Percentiles rank a stretch among this genome's conserved stretches.
Conservation (phyloP, 2,329 filamentous ascomycete species). For the Botrytis deweyae region DNA sequence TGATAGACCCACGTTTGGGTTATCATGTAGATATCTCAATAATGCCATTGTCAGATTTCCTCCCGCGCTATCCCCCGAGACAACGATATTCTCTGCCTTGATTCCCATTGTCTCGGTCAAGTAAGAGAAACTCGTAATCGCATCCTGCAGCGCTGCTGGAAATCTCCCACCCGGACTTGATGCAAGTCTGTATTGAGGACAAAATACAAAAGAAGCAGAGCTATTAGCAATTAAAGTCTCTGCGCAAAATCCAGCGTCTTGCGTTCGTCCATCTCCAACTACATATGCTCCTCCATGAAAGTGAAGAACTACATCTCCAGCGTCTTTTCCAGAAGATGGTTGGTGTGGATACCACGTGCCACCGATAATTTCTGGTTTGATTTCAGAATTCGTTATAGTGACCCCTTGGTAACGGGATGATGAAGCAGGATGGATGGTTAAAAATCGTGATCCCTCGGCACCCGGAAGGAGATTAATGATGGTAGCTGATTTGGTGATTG, state of each 20-base stretch:
- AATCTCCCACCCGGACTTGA: constrained; percentile 47
- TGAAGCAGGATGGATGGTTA: background rate
- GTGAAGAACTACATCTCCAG: constrained; percentile 44
- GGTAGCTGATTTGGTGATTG: background rate
- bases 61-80: constrained; percentile 52
- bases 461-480: background rate
- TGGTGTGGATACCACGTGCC: constrained; percentile 38
- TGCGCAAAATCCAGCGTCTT: constrained; percentile 39
- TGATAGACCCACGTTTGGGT: constrained; percentile 38
- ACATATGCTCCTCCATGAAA: constrained; percentile 52
- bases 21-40: constrained; percentile 47
- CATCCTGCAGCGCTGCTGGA: constrained; percentile 52
- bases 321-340: background rate
- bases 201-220: constrained; percentile 43
- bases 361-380: constrained; percentile 25
- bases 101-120: constrained; percentile 43
- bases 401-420: background rate
- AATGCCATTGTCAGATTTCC: constrained; percentile 47
- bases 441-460: background rate
- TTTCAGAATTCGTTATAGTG: background rate
- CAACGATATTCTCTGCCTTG: constrained; percentile 43
- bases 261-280: constrained; percentile 44
- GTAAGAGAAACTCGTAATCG: constrained; percentile 47
- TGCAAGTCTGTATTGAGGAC: constrained; percentile 50
- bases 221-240: constrained; percentile 42